Percentiles rank a stretch among this genome's conserved stretches.
Evolutionary conservation across 2,329 filamentous ascomycete species (phyloP).

Genomic region (Fusarium piperis): DNA sequence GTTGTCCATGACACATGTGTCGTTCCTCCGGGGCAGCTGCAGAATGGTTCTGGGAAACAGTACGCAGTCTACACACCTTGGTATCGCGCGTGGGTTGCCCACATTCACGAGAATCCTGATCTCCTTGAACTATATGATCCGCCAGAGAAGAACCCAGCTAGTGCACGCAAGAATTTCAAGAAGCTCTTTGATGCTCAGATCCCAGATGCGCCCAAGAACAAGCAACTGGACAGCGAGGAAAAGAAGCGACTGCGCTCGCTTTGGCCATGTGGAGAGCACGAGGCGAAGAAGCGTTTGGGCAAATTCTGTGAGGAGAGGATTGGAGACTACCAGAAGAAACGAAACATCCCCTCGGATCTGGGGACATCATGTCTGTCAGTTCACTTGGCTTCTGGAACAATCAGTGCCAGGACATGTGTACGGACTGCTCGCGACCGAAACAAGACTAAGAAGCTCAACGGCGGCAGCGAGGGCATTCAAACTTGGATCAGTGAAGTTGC

Average conservation of each 20-base stretch:
- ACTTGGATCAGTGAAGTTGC: slow-evolving; percentile 85
- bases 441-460: slow-evolving; percentile 71
- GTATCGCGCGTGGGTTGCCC: slow-evolving; percentile 79
- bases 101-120: slow-evolving; percentile 75
- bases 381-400: slow-evolving; percentile 74
- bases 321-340: slow-evolving; percentile 66
- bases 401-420: slow-evolving; percentile 75
- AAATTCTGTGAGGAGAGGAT: slow-evolving; percentile 75
- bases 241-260: slow-evolving; percentile 64
- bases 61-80: slow-evolving; percentile 88
- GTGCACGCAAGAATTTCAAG: slow-evolving; percentile 55
- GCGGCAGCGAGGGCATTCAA: slow-evolving; percentile 71
- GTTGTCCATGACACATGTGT: slow-evolving; percentile 84
- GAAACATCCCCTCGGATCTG: slow-evolving; percentile 72
- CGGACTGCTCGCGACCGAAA: slow-evolving; percentile 70
- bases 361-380: slow-evolving; percentile 76
- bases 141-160: slow-evolving; percentile 48
- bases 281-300: slow-evolving; percentile 70
- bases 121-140: slow-evolving; percentile 70
- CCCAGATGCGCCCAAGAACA: slow-evolving; percentile 70
- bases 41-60: slow-evolving; percentile 76
- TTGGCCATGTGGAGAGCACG: slow-evolving; percentile 81
- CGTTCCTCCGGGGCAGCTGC: slow-evolving; percentile 76
- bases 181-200: slow-evolving; percentile 69
- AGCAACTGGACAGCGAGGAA: slow-evolving; percentile 68